Evolutionary conservation across 2,329 filamentous ascomycete genomes (phyloP).

Genomic region (Aspergillus proliferans): DNA sequence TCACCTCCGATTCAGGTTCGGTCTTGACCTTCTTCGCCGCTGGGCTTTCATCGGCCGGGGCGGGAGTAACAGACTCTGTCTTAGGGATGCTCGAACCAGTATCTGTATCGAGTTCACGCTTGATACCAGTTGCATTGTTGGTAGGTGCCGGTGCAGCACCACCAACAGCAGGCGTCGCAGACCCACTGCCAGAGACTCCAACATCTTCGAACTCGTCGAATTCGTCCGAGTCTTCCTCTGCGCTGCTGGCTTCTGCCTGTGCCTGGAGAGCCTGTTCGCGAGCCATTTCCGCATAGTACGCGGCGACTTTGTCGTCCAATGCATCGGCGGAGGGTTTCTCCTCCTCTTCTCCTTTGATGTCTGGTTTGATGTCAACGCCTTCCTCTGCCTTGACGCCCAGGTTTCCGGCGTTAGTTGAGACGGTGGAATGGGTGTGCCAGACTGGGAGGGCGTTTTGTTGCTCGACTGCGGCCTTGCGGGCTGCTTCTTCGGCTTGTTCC

Average conservation of each 20-base stretch:
- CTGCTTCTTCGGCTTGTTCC: conserved; percentile 43
- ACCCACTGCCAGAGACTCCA: conserved; percentile 31
- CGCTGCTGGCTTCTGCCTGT: conserved; percentile 36
- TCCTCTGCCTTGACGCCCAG: conserved; percentile 24
- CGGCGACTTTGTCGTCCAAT: conserved; percentile 42
- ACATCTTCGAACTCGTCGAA: conserved; percentile 43
- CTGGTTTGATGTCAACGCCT: conserved; percentile 31
- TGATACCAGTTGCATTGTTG: conserved; percentile 26
- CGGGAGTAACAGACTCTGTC: conserved; percentile 32
- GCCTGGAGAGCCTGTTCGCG: conserved; percentile 38
- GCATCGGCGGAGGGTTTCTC: conserved; percentile 38
- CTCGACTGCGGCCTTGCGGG: conserved; percentile 43
- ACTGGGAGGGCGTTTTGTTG: conserved; percentile 48
- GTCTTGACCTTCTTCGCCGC: conserved; percentile 40
- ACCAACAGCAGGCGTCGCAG: conserved; percentile 26
- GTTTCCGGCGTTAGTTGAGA: conserved; percentile 26
- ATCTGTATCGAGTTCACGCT: conserved; percentile 34
- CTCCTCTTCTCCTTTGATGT: conserved; percentile 37
- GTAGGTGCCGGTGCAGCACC: conserved; percentile 20
- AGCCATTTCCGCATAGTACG: conserved; percentile 43
- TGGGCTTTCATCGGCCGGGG: conserved; percentile 34
- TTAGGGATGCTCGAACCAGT: conserved; percentile 35
- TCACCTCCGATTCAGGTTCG: conserved; percentile 24
- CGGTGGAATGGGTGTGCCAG: conserved; percentile 49
- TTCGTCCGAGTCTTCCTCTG: conserved; percentile 35